Evolutionary conservation across 352 stramenopile species (phyloP).

Genomic region (Phytophthora hibernalis): DNA sequence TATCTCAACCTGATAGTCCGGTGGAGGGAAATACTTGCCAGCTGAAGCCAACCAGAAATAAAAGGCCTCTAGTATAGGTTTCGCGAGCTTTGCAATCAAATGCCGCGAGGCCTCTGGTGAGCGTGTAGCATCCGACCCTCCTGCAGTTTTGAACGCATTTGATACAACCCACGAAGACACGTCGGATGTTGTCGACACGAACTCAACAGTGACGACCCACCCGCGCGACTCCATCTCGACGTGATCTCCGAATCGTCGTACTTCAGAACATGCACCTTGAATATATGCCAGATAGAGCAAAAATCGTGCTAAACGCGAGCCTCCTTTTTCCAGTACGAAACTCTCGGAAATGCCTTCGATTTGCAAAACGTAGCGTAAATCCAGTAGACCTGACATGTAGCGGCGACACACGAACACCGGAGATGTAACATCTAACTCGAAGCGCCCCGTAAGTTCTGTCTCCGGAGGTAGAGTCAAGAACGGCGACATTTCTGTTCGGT

Average conservation of each 20-base stretch:
- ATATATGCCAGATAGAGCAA: slow-evolving; percentile 80
- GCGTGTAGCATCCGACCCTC: slow-evolving; percentile 26
- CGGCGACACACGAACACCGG: slow-evolving; percentile 93
- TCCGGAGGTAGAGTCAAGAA: slow-evolving; percentile 63
- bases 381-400: slow-evolving; percentile 96
- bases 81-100: slow-evolving; percentile 63
- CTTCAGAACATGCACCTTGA: slow-evolving; percentile 77
- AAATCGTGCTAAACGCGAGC: slow-evolving; percentile 62
- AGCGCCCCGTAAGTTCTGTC: slow-evolving; percentile 68
- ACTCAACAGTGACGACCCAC: slow-evolving; percentile 88
- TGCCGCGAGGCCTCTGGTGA: slow-evolving; percentile 33
- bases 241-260: slow-evolving; percentile 68
- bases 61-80: slow-evolving; percentile 77
- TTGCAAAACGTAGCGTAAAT: slow-evolving; percentile 98
- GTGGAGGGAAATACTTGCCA: slow-evolving; percentile 79
- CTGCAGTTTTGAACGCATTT: slow-evolving; percentile 74
- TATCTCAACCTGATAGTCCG: slow-evolving; percentile 65
- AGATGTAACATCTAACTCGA: slow-evolving; percentile 85
- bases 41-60: slow-evolving; percentile 83
- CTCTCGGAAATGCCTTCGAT: slow-evolving; percentile 94
- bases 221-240: slow-evolving; percentile 79
- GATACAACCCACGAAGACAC: slow-evolving; percentile 83
- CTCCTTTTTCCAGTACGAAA: slow-evolving; percentile 87
- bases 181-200: slow-evolving; percentile 84
- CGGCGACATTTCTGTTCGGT: slow-evolving; percentile 43